phyloP scores from a whole-genome alignment of 176 grass and related monocot species.

The Oryza glumipatula region DNA sequence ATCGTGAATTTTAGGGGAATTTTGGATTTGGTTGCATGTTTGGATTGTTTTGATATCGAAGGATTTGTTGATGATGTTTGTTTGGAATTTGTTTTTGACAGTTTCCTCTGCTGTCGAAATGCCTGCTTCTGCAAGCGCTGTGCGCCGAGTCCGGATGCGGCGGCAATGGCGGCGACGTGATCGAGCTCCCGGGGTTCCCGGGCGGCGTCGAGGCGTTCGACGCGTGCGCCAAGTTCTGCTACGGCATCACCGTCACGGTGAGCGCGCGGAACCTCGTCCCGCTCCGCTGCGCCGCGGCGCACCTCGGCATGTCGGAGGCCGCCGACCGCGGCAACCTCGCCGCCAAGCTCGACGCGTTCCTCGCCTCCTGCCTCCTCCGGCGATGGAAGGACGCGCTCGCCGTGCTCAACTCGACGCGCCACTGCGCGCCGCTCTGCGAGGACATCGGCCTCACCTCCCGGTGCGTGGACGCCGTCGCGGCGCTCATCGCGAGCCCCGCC shows the following conservation, averaged over 20 bases:
- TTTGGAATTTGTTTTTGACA: not conserved
- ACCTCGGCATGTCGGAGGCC: slow-evolving; percentile 88
- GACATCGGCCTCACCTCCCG: slow-evolving; percentile 75
- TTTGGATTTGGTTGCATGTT: not conserved
- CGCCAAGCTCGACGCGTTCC: slow-evolving; percentile 84
- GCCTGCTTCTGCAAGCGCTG: slow-evolving; percentile 74
- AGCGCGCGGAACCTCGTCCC: slow-evolving; percentile 83
- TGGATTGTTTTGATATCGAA: not conserved
- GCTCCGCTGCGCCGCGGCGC: slow-evolving; percentile 75
- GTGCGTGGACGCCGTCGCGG: slow-evolving; percentile 73
- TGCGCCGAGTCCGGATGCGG: slow-evolving; percentile 53
- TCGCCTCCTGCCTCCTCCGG: slow-evolving; percentile 82
- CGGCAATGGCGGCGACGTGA: slow-evolving; percentile 29
- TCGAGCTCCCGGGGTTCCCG: slow-evolving; percentile 67
- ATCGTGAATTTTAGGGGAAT: not conserved
- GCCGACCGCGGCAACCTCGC: slow-evolving; percentile 79
- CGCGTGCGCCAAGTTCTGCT: slow-evolving; percentile 92
- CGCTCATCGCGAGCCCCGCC: slow-evolving; percentile 54
- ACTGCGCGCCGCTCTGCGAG: slow-evolving; percentile 58
- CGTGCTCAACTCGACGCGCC: slow-evolving; percentile 70
- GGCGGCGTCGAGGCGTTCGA: slow-evolving; percentile 87
- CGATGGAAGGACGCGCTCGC: slow-evolving; percentile 91
- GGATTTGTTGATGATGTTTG: not conserved
- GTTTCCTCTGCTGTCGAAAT: slow-evolving; percentile 96
- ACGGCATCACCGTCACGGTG: slow-evolving; percentile 85